These are phyloP conservation scores for Lipomyces japonicus DNA, from an alignment of 805 yeast species.

Conservation along the genomic window DNA sequence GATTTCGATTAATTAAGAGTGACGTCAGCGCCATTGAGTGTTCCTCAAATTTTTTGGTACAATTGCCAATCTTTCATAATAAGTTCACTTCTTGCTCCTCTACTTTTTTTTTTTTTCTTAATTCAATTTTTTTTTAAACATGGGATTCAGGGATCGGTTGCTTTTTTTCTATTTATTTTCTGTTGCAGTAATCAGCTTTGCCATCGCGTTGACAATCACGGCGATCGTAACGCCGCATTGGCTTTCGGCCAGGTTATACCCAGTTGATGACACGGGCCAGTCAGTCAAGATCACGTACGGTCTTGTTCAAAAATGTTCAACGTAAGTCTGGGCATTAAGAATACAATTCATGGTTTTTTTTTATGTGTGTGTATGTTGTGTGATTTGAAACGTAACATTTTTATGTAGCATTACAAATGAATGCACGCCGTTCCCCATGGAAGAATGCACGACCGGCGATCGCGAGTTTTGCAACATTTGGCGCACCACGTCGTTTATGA, in stretches of 20 bases:
- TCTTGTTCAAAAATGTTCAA: constrained; percentile 21
- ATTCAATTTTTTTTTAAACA: background rate
- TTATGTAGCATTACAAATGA: constrained; percentile 8
- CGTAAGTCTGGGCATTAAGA: constrained; percentile 5
- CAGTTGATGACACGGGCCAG: constrained; percentile 12
- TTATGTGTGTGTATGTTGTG: background rate
- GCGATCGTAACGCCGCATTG: constrained; percentile 22
- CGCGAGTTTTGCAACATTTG: constrained; percentile 23
- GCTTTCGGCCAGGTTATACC: constrained; percentile 15
- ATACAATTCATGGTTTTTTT: background rate
- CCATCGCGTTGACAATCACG: constrained; percentile 15
- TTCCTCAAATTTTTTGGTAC: too few relatives aligned
- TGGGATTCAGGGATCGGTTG: constrained; percentile 14
- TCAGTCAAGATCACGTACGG: constrained; percentile 17
- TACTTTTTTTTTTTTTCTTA: background rate
- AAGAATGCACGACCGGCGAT: constrained; percentile 16
- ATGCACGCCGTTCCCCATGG: constrained; percentile 18
- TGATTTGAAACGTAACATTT: background rate
- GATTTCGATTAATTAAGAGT: too few relatives aligned
- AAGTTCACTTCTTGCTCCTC: too few relatives aligned
- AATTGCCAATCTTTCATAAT: too few relatives aligned
- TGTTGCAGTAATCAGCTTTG: constrained; percentile 1
- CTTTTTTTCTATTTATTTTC: constrained; percentile 18
- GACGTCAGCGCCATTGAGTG: too few relatives aligned
- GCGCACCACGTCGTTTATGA: constrained; percentile 24